These are phyloP conservation scores for Podila minutissima DNA, from an alignment of 192 early-diverging fungal genomes.

Conservation along the genomic window DNA sequence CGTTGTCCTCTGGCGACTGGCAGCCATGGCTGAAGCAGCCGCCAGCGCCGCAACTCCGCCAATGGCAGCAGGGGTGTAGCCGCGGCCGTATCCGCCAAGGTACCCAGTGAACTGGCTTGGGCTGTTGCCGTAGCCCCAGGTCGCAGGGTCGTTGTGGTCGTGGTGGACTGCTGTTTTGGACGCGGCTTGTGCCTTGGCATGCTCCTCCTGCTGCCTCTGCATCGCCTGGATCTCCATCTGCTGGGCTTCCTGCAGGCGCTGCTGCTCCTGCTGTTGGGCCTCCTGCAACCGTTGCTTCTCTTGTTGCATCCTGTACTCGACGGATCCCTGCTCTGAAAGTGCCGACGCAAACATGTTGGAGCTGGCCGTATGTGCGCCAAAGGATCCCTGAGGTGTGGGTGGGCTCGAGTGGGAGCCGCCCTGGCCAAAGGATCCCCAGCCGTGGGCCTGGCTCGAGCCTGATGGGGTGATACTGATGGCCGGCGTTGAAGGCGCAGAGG, in stretches of 20 bases:
- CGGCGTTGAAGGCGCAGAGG: constrained; percentile 30
- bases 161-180: constrained; percentile 9
- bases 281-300: constrained; percentile 23
- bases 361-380: neutral
- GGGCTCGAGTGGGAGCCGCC: constrained; percentile 38
- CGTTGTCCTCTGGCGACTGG: constrained; percentile 9
- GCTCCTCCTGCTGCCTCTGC: neutral
- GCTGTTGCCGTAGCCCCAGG: constrained; percentile 19
- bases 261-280: constrained; percentile 19
- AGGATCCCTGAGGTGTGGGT: constrained; percentile 10
- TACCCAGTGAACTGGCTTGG: constrained; percentile 26
- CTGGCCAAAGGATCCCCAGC: constrained; percentile 23
- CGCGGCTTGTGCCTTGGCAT: neutral
- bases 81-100: constrained; percentile 30
- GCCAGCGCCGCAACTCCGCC: constrained; percentile 43
- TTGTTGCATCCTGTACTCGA: constrained; percentile 13
- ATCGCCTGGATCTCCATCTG: constrained; percentile 13
- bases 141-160: constrained; percentile 48
- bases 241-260: constrained; percentile 26
- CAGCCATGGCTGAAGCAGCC: constrained; percentile 34
- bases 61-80: constrained; percentile 34
- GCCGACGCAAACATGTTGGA: constrained; percentile 13
- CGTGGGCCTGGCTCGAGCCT: neutral
- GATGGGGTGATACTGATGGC: neutral
- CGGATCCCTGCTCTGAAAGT: neutral